Base-by-base conservation (phyloP, 2,329 filamentous ascomycete species). In the Sporothrix phasma region DNA sequence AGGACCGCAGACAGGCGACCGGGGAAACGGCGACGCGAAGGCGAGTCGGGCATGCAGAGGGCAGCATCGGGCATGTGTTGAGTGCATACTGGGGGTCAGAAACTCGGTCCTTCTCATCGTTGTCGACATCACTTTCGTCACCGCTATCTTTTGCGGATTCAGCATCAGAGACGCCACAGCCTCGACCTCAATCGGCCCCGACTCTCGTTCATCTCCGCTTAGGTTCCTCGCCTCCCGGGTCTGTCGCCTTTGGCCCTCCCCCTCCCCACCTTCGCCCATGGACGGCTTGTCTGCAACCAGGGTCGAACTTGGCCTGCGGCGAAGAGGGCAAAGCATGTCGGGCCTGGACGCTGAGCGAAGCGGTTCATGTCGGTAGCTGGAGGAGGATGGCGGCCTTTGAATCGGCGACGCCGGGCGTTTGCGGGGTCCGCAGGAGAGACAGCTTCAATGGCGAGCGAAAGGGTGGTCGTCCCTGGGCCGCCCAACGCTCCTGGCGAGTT, bases 371-470 rank as follows among this genome's bases (percentile, higher is more conserved):
- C 63, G 37, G 75, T 73, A 3, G 69, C 2, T 74, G 67, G 17
- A 76, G 71, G 53, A 73, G 73, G 65, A 77, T 56, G n/a, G 68
- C 65, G 0, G 71, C 67, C 68, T 78, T 78, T n/a, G n/a, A 3
- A 70, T 64, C 0, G 76, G 74, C 0, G 76, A 77, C 13, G 71
- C 69, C 3, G 70, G 67, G 6, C 70, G 69, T 62, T 74, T 74
- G 2, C 6, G 73, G 73, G 0, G 83, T 84, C 54, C 80, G 78
- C 5, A 84, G 73, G 56, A 81, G 73, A 0, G 80, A 79, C 3
- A 74, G 70, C 71, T 81, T 83, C 64, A 78, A 75, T 0, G 76
- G 75, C 13, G 77, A 77, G 24, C 39, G 73, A 66, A 31, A 73
- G 10, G 60, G 65, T n/a, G n/a, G 46, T 60, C 72, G 22, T 71